Evolutionary conservation across 306 rosid species (phyloP), one percentile per base, ranked within the genome.

Genomic region (Quercus variabilis): DNA sequence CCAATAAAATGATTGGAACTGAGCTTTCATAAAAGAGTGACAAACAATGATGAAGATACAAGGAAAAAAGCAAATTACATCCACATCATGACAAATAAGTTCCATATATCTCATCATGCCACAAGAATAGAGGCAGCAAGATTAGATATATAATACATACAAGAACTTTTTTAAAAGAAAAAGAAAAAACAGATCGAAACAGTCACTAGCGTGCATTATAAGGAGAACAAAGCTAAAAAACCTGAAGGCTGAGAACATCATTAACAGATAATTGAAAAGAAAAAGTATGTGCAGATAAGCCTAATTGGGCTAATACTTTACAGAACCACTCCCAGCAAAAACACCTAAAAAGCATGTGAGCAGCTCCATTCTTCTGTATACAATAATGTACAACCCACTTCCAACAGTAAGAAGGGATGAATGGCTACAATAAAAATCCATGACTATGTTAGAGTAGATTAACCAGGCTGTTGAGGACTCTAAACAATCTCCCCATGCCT

Each of bases 401-500:
- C 90, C 85, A 84, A 75, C 79, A 81, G 81, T 73, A 69, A 78
- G 92, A 84, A 89, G 84, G 87, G 90, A 87, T 55, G 79, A 81
- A 86, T 79, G 88, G 81, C 79, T 82, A 65, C 59, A 19, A 73
- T 18, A 33, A 79, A 86, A 83, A 84, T 80, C 81, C 90, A 78
- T 71, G 55, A 76, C 81, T 87, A 86, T 63, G 92, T 89, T 85
- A 90, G 94, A 73, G 82, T 78, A 81, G 81, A 87, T 75, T 74
- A 82, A 74, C 78, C 60, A 52, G 35, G 84, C 77, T 83, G 85
- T 55, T 83, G 82, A 76, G 83, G 87, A 82, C 82, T 74, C 86
- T 92, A 95, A 72, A 91, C 92, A 87, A 95, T 92, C 86, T 88
- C 99, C 73, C 90, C 99, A 62, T 90, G 95, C 85, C 89, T 88